Evolutionary conservation across 106 monocot species (phyloP).

Genomic region (Ottelia alismoides): DNA sequence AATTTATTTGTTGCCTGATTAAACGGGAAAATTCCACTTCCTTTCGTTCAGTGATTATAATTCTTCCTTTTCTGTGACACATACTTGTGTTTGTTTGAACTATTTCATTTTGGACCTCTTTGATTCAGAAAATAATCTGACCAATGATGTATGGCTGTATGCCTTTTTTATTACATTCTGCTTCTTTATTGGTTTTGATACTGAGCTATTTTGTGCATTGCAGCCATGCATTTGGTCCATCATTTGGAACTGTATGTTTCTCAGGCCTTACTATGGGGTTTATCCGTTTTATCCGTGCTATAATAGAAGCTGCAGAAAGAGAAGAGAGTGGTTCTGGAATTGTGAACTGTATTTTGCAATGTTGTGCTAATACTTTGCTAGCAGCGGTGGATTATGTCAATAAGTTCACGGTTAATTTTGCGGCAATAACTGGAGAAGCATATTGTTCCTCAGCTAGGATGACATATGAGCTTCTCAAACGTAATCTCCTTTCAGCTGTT

Average conservation of each 20-base stretch:
- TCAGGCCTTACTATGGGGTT: constrained; percentile 62
- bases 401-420: constrained; percentile 93
- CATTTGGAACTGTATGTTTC: constrained; percentile 85
- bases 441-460: constrained; percentile 87
- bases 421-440: constrained; percentile 86
- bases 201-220: too few species aligned
- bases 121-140: too few species aligned
- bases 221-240: constrained; percentile 93
- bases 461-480: constrained; percentile 84
- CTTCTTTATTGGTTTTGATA: too few species aligned
- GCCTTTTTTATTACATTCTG: too few species aligned
- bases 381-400: constrained; percentile 77
- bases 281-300: constrained; percentile 44
- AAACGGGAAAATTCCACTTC: too few species aligned
- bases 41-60: too few species aligned
- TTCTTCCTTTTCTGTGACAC: too few species aligned
- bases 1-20: too few species aligned
- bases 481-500: constrained; percentile 89
- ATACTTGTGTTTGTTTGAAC: too few species aligned
- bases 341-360: constrained; percentile 44
- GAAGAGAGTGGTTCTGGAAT: constrained; percentile 34
- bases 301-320: constrained; percentile 57
- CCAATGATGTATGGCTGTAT: too few species aligned
- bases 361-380: constrained; percentile 55
- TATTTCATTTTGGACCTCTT: too few species aligned